phyloP scores from a whole-genome alignment of 306 rosid genomes.

The Echinosophora koreensis region DNA sequence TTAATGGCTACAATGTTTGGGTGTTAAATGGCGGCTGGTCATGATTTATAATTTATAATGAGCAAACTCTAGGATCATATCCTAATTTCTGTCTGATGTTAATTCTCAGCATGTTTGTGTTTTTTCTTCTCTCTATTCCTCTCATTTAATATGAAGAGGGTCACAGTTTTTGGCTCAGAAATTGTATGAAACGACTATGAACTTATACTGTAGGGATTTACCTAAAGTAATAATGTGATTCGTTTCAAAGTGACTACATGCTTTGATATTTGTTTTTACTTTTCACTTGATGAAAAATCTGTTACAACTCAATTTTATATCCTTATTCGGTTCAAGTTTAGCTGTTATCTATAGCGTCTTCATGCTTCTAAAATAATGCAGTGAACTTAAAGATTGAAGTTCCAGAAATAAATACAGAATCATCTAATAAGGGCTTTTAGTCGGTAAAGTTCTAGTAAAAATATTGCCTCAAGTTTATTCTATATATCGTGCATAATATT shows the following conservation, averaged over 20 bases:
- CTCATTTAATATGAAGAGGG: constrained; percentile 44
- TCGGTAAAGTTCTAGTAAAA: too few species aligned
- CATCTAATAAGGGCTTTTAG: background rate
- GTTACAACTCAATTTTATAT: background rate
- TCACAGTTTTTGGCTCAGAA: constrained; percentile 40
- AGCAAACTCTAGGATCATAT: constrained; percentile 38
- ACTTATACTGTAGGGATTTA: constrained; percentile 13
- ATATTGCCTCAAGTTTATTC: background rate
- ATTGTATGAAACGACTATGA: constrained; percentile 2
- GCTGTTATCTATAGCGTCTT: background rate
- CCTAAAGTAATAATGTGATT: constrained; percentile 36
- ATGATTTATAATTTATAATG: constrained; percentile 45
- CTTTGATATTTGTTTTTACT: background rate
- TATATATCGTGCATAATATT: background rate
- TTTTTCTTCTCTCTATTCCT: constrained; percentile 37
- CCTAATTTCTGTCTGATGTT: constrained; percentile 27
- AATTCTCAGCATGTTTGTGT: constrained; percentile 33
- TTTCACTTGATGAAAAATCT: background rate
- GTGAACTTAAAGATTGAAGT: constrained; percentile 2
- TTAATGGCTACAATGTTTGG: constrained; percentile 43
- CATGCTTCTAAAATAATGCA: background rate
- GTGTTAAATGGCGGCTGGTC: constrained; percentile 48
- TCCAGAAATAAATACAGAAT: background rate
- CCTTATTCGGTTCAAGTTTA: background rate
- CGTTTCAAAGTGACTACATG: background rate